phyloP scores from a whole-genome alignment of 495 filamentous ascomycete genomes.

The Neurospora sp. region DNA sequence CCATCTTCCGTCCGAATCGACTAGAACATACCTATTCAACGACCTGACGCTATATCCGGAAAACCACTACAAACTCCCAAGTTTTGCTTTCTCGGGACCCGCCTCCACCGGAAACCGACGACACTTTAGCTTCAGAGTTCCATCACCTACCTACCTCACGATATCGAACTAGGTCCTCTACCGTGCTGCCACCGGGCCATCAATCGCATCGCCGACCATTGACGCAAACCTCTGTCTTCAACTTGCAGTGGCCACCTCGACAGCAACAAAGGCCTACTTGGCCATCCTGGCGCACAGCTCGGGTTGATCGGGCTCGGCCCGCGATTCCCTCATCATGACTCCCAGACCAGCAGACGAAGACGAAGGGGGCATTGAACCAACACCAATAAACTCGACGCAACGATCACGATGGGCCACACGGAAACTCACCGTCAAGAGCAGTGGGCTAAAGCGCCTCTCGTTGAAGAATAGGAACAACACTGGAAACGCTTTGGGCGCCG shows the following conservation, averaged over 20 bases:
- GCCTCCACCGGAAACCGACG: not conserved
- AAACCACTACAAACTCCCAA: not conserved
- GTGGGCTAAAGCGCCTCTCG: conserved; percentile 68
- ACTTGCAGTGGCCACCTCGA: conserved; percentile 12
- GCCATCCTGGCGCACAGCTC: conserved; percentile 34
- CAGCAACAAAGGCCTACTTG: conserved; percentile 23
- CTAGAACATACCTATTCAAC: not conserved
- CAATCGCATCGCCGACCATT: not conserved
- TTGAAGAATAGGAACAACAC: conserved; percentile 71
- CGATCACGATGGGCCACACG: conserved; percentile 92
- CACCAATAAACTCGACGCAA: conserved; percentile 39
- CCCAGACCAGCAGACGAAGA: conserved; percentile 23
- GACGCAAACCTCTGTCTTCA: not conserved
- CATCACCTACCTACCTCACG: not conserved
- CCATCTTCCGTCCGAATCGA: not conserved
- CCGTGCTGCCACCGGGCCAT: not conserved
- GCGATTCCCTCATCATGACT: conserved; percentile 34
- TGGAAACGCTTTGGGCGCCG: conserved; percentile 41
- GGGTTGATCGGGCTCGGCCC: conserved; percentile 43
- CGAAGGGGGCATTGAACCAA: conserved; percentile 27
- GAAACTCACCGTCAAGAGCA: conserved; percentile 61
- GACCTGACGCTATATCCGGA: not conserved
- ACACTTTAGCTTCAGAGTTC: not conserved
- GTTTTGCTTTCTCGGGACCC: not conserved
- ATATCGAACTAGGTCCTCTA: not conserved